phyloP scores from a whole-genome alignment of 2,329 filamentous ascomycete genomes.

The Xenosphaeropsis pyriputrescens region DNA sequence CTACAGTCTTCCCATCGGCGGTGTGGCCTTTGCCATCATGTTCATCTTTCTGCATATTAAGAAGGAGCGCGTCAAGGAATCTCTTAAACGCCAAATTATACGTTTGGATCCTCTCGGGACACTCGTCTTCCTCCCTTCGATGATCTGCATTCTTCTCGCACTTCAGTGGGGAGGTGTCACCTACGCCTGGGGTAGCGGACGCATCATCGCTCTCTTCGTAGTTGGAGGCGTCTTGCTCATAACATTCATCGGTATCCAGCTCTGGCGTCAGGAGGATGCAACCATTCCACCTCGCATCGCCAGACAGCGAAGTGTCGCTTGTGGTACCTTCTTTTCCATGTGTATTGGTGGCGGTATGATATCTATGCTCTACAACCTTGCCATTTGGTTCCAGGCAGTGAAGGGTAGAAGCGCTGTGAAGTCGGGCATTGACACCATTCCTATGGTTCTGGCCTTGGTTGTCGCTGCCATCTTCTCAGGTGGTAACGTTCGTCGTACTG shows the following conservation, averaged over 20 bases:
- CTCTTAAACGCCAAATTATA: conserved; percentile 23
- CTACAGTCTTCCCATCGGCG: conserved; percentile 23
- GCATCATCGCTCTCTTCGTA: conserved; percentile 16
- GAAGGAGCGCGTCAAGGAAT: conserved; percentile 20
- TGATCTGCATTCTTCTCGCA: conserved; percentile 12
- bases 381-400: conserved; percentile 30
- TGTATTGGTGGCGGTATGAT: conserved; percentile 9
- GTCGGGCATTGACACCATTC: conserved; percentile 23
- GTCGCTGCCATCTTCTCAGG: conserved; percentile 3
- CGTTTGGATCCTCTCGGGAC: conserved; percentile 16
- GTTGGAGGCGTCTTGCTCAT: conserved; percentile 9
- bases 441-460: conserved; percentile 12
- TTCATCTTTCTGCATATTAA: conserved; percentile 25
- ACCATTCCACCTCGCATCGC: conserved; percentile 21
- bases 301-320: conserved; percentile 16
- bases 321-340: conserved; percentile 8
- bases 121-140: conserved; percentile 11
- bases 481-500: conserved; percentile 17
- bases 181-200: conserved; percentile 25
- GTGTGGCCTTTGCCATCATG: conserved; percentile 9
- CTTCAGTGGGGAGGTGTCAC: conserved; percentile 31
- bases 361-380: conserved; percentile 23
- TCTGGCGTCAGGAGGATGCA: conserved; percentile 11
- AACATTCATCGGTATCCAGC: conserved; percentile 13
- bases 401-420: conserved; percentile 21